Conservation (phyloP, 1,284 basidiomycete species). For the Tremellales sp. region DNA sequence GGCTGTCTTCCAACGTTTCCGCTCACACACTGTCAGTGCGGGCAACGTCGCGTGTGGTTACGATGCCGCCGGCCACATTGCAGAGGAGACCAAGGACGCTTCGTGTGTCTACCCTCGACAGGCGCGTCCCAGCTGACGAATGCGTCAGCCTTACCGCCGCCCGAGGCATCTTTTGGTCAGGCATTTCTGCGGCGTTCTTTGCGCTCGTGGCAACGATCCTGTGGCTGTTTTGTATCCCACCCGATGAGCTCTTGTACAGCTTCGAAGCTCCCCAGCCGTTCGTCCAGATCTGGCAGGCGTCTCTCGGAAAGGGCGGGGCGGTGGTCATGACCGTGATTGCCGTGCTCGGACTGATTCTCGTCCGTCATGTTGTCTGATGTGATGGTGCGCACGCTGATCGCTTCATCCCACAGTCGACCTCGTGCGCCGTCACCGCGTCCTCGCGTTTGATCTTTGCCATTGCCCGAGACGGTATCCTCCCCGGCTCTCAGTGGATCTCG, state of each 20-base stretch:
- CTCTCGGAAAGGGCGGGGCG: slow-evolving; percentile 68
- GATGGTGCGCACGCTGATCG: too few relatives aligned
- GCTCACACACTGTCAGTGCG: slow-evolving; percentile 1
- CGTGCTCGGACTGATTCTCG: slow-evolving; percentile 65
- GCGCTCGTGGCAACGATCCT: slow-evolving; percentile 63
- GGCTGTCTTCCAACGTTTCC: slow-evolving; percentile 55
- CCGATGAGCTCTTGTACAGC: slow-evolving; percentile 66
- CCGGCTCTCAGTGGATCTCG: slow-evolving; percentile 72
- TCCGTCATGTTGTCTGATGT: too few relatives aligned
- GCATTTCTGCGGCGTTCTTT: slow-evolving; percentile 60
- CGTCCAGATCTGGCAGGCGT: slow-evolving; percentile 51
- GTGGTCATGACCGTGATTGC: slow-evolving; percentile 79
- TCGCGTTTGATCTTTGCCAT: slow-evolving; percentile 79
- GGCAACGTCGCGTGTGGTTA: slow-evolving; percentile 59
- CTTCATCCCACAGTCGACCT: too few relatives aligned
- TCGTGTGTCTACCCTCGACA: too few relatives aligned
- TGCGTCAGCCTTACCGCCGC: slow-evolving; percentile 62
- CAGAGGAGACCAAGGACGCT: slow-evolving; percentile 71
- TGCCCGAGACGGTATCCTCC: slow-evolving; percentile 78
- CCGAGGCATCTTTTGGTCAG: slow-evolving; percentile 61
- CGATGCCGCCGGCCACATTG: slow-evolving; percentile 83
- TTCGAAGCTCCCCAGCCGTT: slow-evolving; percentile 78
- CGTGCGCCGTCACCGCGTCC: slow-evolving; percentile 72
- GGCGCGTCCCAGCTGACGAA: too few relatives aligned
- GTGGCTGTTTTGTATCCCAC: slow-evolving; percentile 78